Percentiles rank a stretch among this genome's conserved stretches.
Evolutionary conservation across 1,284 basidiomycete genomes (phyloP).

Genomic region (Fistulinella staudtii): DNA sequence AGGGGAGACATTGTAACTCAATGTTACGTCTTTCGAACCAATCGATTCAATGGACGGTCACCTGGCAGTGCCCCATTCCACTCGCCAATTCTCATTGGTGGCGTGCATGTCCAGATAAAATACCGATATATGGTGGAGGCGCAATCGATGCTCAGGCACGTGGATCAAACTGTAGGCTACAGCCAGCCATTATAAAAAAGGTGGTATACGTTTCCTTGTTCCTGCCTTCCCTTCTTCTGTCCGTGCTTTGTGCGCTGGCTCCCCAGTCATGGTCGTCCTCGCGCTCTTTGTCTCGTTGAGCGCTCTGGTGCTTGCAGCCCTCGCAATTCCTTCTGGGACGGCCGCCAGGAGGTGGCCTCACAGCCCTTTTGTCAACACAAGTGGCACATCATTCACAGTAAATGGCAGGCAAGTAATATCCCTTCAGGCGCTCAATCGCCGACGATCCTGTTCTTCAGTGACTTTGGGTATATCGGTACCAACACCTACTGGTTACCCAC

Average conservation of each 20-base stretch:
- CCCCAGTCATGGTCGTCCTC: conserved; percentile 18
- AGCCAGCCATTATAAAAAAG: conserved; percentile 21
- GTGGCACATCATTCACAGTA: conserved; percentile 43
- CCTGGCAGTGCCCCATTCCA: not conserved
- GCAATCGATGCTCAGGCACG: conserved; percentile 1
- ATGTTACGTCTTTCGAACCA: not conserved
- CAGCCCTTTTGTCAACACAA: conserved; percentile 39
- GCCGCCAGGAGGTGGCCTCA: conserved; percentile 12
- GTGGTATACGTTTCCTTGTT: not conserved
- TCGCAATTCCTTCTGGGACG: conserved; percentile 15
- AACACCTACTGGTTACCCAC: conserved; percentile 66
- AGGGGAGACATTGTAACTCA: not conserved
- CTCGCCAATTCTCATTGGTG: not conserved
- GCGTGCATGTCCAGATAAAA: conserved; percentile 4
- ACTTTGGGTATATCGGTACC: conserved; percentile 57
- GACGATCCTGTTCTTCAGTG: conserved; percentile 30
- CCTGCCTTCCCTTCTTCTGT: conserved; percentile 2
- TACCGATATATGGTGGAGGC: not conserved
- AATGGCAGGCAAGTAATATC: conserved; percentile 41
- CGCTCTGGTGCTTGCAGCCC: conserved; percentile 13
- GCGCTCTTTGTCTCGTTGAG: conserved; percentile 13
- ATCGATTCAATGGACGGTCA: not conserved
- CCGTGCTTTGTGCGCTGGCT: conserved; percentile 1
- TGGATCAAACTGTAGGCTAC: not conserved
- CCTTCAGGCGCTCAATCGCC: conserved; percentile 1